Percentiles rank a stretch among this genome's conserved stretches.
Conservation (phyloP, 768 basidiomycete species). For the Lentinula edodes region DNA sequence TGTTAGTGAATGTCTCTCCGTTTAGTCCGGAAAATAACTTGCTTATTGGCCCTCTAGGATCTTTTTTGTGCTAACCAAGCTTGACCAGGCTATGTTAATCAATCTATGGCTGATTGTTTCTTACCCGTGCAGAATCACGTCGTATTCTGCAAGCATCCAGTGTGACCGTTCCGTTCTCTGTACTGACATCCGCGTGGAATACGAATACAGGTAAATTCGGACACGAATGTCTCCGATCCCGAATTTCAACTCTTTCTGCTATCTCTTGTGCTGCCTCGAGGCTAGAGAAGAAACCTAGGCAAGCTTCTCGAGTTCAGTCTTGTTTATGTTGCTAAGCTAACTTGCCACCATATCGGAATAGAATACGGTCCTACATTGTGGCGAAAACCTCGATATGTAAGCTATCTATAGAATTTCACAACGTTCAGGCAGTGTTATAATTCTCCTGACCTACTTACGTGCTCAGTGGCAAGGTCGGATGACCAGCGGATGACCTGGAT, state of each 20-base stretch:
- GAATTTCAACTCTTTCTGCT: not conserved
- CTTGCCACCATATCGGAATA: not conserved
- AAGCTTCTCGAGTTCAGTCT: not conserved
- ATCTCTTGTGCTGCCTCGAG: constrained; percentile 5
- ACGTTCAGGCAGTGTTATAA: not conserved
- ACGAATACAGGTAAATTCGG: not conserved
- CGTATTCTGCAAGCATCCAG: not conserved
- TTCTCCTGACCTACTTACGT: not conserved
- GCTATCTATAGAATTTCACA: not conserved
- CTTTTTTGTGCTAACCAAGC: not conserved
- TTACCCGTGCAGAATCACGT: not conserved
- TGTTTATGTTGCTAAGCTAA: not conserved
- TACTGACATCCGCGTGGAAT: not conserved
- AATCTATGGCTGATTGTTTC: not conserved
- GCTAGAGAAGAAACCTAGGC: not conserved
- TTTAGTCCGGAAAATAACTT: not conserved
- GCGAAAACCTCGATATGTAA: not conserved
- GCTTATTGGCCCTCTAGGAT: not conserved
- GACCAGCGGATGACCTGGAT: not conserved
- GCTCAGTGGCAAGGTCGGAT: not conserved
- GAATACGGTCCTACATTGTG: not conserved
- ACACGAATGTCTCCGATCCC: not conserved
- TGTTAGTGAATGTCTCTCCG: not conserved
- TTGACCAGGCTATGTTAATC: not conserved
- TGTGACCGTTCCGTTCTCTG: not conserved